phyloP scores from a whole-genome alignment of 1,139 yeast genomes.

The Suzukiozyma palmioleophila region DNA sequence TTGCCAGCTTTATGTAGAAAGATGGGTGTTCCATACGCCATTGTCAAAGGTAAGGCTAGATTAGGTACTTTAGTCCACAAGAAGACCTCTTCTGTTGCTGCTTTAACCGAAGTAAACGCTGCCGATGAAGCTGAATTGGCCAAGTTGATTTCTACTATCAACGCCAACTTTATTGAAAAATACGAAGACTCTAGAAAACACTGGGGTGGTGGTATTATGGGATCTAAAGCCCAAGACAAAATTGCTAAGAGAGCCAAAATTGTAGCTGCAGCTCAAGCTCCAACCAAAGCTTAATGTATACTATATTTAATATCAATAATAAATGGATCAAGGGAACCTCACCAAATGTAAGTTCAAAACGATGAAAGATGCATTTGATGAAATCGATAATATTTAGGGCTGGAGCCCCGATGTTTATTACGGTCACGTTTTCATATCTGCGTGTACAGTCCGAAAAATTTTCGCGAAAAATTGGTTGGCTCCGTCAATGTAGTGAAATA shows the following conservation, averaged over 20 bases:
- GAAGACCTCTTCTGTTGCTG: conserved; percentile 96
- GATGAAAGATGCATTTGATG: too few relatives aligned
- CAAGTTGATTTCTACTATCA: conserved; percentile 84
- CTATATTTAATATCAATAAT: too few relatives aligned
- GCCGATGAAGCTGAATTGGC: conserved; percentile 95
- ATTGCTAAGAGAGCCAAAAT: conserved; percentile 43
- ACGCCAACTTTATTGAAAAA: conserved; percentile 87
- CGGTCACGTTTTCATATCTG: too few relatives aligned
- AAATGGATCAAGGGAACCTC: too few relatives aligned
- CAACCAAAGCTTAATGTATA: not conserved
- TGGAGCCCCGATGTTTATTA: too few relatives aligned
- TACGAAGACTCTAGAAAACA: conserved; percentile 94
- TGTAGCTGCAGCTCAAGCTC: conserved; percentile 23
- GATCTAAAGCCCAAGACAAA: conserved; percentile 85
- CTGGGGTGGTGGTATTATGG: conserved; percentile 99
- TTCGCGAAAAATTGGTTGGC: not conserved
- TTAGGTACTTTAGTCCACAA: conserved; percentile 95
- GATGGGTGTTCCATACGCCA: conserved; percentile 99
- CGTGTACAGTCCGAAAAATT: not conserved
- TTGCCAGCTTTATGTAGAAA: conserved; percentile 98
- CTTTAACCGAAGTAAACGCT: conserved; percentile 87
- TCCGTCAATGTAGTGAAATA: not conserved
- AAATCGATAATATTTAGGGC: too few relatives aligned
- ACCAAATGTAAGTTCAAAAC: too few relatives aligned
- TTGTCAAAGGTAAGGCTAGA: conserved; percentile 98